phyloP scores from a whole-genome alignment of 352 stramenopile species.

The Globisporangium acanthophoron region DNA sequence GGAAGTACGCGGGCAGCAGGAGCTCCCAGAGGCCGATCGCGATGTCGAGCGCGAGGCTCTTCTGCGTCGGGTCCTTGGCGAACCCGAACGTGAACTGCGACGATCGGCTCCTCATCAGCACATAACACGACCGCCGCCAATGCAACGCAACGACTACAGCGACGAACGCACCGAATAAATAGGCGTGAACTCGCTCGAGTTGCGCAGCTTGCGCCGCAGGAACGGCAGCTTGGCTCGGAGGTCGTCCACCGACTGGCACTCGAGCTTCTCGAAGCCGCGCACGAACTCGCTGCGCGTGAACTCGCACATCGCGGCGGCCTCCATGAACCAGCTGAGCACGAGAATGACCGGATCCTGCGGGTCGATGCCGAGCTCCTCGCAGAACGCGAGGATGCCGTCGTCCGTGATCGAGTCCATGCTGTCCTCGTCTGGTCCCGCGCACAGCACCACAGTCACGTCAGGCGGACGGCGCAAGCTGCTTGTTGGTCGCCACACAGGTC shows the following conservation, averaged over 20 bases:
- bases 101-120: no score
- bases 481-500: no score
- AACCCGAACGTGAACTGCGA: slow-evolving; percentile 76
- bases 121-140: no score
- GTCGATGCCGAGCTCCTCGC: slow-evolving; percentile 63
- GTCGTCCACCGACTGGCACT: slow-evolving; percentile 52
- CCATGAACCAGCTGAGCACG: slow-evolving; percentile 76
- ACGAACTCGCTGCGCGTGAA: slow-evolving; percentile 74
- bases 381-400: slow-evolving; percentile 73
- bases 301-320: slow-evolving; percentile 69
- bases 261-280: slow-evolving; percentile 60
- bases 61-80: slow-evolving; percentile 79
- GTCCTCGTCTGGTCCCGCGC: slow-evolving; percentile 41
- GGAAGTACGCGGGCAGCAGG: slow-evolving; percentile 59
- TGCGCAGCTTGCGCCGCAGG: slow-evolving; percentile 44
- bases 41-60: slow-evolving; percentile 71
- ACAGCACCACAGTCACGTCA: no score
- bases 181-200: slow-evolving; percentile 44
- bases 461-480: no score
- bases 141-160: not conserved
- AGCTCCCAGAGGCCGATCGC: slow-evolving; percentile 71
- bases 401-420: slow-evolving; percentile 62
- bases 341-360: slow-evolving; percentile 77
- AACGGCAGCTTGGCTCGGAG: slow-evolving; percentile 42
- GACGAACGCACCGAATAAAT: slow-evolving; percentile 73